Conservation (phyloP, 768 basidiomycete genomes). For the Pulveroboletus sp. region DNA sequence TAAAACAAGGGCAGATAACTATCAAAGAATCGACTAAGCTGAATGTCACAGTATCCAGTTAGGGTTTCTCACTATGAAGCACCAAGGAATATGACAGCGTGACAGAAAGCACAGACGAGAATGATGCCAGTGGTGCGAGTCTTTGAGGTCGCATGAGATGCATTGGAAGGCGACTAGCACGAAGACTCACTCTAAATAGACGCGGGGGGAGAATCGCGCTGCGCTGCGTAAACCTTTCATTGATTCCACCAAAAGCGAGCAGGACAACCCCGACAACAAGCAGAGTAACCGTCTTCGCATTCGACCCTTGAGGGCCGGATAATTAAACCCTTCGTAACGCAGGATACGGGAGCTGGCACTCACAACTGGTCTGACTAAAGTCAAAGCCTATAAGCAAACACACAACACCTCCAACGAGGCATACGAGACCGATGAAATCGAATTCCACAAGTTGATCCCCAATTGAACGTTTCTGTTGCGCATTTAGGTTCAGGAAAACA, state of each 20-base stretch:
- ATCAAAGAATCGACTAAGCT: not conserved
- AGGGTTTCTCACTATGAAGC: constrained; percentile 31
- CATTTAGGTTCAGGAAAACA: constrained; percentile 78
- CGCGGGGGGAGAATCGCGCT: constrained; percentile 75
- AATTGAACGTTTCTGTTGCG: constrained; percentile 57
- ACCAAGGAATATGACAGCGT: constrained; percentile 61
- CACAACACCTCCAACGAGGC: constrained; percentile 63
- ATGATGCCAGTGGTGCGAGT: constrained; percentile 72
- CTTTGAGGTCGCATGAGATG: constrained; percentile 28
- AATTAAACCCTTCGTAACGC: not conserved
- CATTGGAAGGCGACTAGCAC: not conserved
- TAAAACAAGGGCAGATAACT: constrained; percentile 74
- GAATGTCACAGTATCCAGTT: not conserved
- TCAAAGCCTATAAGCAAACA: constrained; percentile 72
- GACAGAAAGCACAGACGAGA: constrained; percentile 57
- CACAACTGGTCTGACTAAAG: constrained; percentile 65
- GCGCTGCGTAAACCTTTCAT: constrained; percentile 60
- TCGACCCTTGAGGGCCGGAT: constrained; percentile 44
- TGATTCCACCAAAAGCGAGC: constrained; percentile 49
- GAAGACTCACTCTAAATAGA: constrained; percentile 55
- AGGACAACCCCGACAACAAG: constrained; percentile 56
- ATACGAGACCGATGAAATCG: constrained; percentile 65
- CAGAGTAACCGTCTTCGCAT: constrained; percentile 57
- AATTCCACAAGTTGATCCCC: constrained; percentile 61
- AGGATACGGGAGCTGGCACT: constrained; percentile 22